These are phyloP conservation scores for Termitomyces sp. DNA, from an alignment of 768 basidiomycete species.

Conservation along the genomic window DNA sequence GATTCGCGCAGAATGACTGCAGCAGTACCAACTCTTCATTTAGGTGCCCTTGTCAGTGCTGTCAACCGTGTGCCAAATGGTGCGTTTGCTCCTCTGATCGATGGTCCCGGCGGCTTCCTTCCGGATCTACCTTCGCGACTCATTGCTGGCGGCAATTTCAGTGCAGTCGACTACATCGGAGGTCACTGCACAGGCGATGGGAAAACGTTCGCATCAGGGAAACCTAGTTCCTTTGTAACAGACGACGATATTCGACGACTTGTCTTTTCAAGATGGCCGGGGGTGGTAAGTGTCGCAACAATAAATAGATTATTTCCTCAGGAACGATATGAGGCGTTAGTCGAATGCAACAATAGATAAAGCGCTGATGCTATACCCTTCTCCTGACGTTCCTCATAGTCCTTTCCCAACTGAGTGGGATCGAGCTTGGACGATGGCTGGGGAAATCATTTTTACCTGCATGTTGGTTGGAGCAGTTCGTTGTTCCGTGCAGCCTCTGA, in stretches of 20 bases:
- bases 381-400: slow-evolving; percentile 26
- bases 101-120: slow-evolving; percentile 26
- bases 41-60: slow-evolving; percentile 35
- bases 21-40: background rate
- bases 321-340: background rate
- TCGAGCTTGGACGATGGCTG: slow-evolving; percentile 37
- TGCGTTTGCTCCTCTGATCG: slow-evolving; percentile 27
- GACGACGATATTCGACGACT: slow-evolving; percentile 36
- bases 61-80: slow-evolving; percentile 34
- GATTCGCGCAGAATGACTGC: background rate
- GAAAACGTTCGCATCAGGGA: slow-evolving; percentile 36
- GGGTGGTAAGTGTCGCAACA: slow-evolving; percentile 31
- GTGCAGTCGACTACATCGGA: slow-evolving; percentile 31
- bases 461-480: slow-evolving; percentile 26
- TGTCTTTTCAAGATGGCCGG: slow-evolving; percentile 33
- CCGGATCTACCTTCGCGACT: slow-evolving; percentile 35
- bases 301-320: slow-evolving; percentile 5
- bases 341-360: background rate
- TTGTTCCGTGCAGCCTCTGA: background rate
- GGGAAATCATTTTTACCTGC: slow-evolving; percentile 41
- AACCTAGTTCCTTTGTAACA: slow-evolving; percentile 33
- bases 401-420: slow-evolving; percentile 39
- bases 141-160: slow-evolving; percentile 30
- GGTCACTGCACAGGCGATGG: slow-evolving; percentile 44
- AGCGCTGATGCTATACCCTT: slow-evolving; percentile 31